Conservation (phyloP, 129 eudicot genomes). For the Saposhnikovia divaricata region DNA sequence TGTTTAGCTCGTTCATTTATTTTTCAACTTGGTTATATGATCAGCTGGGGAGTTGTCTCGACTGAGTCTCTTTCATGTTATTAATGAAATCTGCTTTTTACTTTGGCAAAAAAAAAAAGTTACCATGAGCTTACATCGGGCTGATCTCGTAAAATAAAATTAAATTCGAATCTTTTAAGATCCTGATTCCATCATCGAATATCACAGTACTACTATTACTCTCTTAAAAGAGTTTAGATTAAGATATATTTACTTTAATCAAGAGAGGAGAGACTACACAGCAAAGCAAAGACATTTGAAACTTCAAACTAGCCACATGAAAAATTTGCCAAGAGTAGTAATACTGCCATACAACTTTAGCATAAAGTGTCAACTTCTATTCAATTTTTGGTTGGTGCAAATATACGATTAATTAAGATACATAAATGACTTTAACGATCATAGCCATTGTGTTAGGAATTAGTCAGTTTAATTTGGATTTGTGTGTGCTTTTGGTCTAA, state of each 20-base stretch:
- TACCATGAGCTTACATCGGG: too few species aligned
- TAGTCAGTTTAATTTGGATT: constrained; percentile 15
- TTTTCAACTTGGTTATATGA: too few species aligned
- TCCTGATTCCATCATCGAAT: too few species aligned
- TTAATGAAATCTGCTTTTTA: too few species aligned
- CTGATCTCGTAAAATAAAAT: too few species aligned
- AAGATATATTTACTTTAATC: neutral
- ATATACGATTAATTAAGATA: neutral
- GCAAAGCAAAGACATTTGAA: neutral
- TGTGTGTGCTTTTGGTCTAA: constrained; percentile 6
- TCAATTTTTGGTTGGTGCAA: constrained; percentile 5
- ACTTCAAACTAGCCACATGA: neutral
- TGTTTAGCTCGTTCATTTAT: too few species aligned
- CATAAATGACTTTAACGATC: neutral
- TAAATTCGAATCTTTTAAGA: too few species aligned
- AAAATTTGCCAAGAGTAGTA: neutral
- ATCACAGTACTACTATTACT: too few species aligned
- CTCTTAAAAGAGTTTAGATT: too few species aligned
- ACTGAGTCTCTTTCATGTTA: too few species aligned
- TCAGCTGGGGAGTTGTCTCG: too few species aligned
- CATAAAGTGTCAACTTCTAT: constrained; percentile 10
- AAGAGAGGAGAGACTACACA: neutral
- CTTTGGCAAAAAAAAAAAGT: too few species aligned
- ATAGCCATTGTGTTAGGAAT: constrained; percentile 16
- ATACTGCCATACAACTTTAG: constrained; percentile 9